A percentile compares a stretch with the other conserved stretches of the same genome.
Evolutionary conservation across 1,139 yeast genomes (phyloP).

Genomic region (Arxiozyma bovina): DNA sequence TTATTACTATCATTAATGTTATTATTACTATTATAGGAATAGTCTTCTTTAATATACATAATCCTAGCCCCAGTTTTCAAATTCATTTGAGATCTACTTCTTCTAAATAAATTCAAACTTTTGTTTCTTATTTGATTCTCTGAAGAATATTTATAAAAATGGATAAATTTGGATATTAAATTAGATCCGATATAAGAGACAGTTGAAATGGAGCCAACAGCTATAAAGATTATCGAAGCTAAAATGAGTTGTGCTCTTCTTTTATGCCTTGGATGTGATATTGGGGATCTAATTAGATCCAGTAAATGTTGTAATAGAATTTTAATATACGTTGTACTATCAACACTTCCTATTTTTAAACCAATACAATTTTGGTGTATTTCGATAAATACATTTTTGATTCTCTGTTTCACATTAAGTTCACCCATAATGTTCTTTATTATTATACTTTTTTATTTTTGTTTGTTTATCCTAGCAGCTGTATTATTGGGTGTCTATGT

Average conservation of each 20-base stretch:
- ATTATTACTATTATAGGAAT: not conserved
- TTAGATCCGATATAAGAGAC: slow-evolving; percentile 11
- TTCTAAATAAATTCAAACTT: slow-evolving; percentile 8
- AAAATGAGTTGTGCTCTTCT: slow-evolving; percentile 23
- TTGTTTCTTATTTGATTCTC: slow-evolving; percentile 3
- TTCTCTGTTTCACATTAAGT: slow-evolving; percentile 4
- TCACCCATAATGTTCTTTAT: not conserved
- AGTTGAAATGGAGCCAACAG: slow-evolving; percentile 12
- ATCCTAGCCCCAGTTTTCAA: slow-evolving; percentile 52
- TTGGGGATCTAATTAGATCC: slow-evolving; percentile 16
- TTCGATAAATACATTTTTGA: slow-evolving; percentile 9
- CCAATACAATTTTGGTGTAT: slow-evolving; percentile 17
- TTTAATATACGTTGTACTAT: slow-evolving; percentile 12
- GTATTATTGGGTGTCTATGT: too few relatives aligned
- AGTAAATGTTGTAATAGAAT: slow-evolving; percentile 19
- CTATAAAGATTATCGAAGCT: slow-evolving; percentile 11
- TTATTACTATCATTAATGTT: not conserved
- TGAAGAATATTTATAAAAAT: slow-evolving; percentile 8
- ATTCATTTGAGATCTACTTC: slow-evolving; percentile 26
- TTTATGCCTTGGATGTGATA: slow-evolving; percentile 14
- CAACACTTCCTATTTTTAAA: slow-evolving; percentile 15
- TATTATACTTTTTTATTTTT: slow-evolving; percentile 4
- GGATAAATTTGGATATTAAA: slow-evolving; percentile 6
- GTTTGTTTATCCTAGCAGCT: too few relatives aligned
- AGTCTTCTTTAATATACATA: slow-evolving; percentile 39